Conservation (phyloP, 2,329 filamentous ascomycete genomes). For the Decorospora gaudefroyi region DNA sequence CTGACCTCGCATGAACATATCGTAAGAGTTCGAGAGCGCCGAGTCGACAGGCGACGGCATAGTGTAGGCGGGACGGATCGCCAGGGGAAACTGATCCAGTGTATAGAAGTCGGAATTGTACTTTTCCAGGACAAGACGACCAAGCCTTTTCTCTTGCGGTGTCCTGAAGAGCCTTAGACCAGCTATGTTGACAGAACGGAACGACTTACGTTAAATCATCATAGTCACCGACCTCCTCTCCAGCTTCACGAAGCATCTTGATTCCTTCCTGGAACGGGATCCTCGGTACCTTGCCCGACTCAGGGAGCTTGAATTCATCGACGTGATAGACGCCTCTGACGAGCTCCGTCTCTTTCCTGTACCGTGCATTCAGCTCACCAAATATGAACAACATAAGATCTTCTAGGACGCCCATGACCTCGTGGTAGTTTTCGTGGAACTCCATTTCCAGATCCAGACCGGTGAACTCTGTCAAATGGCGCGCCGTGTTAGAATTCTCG, state of each 20-base stretch:
- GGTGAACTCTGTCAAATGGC: constrained; percentile 87
- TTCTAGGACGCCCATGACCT: constrained; percentile 74
- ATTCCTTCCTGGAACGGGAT: constrained; percentile 80
- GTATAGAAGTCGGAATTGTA: constrained; percentile 96
- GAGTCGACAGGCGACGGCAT: constrained; percentile 63
- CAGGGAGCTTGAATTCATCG: constrained; percentile 75
- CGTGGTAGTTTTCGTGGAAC: constrained; percentile 76
- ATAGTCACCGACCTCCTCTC: constrained; percentile 74
- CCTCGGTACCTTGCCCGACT: constrained; percentile 73
- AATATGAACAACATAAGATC: constrained; percentile 79
- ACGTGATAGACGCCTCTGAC: constrained; percentile 74
- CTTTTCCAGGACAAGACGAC: constrained; percentile 81
- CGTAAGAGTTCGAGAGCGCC: constrained; percentile 64
- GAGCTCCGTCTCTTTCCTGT: constrained; percentile 71
- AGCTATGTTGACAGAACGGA: no score
- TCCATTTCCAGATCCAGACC: constrained; percentile 91
- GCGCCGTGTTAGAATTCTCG: constrained; percentile 82
- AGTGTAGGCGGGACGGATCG: constrained; percentile 88
- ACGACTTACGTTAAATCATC: constrained; percentile 71
- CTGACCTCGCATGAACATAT: constrained; percentile 73
- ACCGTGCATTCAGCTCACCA: constrained; percentile 69
- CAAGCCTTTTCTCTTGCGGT: constrained; percentile 85
- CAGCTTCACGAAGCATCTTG: constrained; percentile 74
- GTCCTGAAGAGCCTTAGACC: constrained; percentile 53
- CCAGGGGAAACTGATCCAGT: constrained; percentile 92